phyloP scores from a whole-genome alignment of 495 filamentous ascomycete genomes.

The Parachaetomium inaequale region DNA sequence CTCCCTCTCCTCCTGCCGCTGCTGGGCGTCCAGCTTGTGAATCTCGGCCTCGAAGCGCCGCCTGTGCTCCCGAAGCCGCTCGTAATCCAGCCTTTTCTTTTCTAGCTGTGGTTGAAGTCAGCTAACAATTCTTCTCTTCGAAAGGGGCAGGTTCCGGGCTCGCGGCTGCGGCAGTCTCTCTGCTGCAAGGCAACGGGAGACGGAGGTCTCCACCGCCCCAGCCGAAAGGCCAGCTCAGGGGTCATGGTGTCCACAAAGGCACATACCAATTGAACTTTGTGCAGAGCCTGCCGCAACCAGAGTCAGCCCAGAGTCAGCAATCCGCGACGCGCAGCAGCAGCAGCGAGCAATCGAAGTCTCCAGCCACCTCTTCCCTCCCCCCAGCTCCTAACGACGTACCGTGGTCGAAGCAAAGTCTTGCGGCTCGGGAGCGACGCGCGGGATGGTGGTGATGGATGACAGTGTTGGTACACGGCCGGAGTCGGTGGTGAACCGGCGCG shows the following conservation, averaged over 20 bases:
- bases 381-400: conserved; percentile 31
- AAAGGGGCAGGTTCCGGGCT: neutral
- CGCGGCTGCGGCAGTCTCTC: neutral
- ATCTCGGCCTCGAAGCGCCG: conserved; percentile 83
- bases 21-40: conserved; percentile 76
- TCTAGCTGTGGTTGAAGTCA: conserved; percentile 62
- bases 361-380: neutral
- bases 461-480: conserved; percentile 80
- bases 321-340: neutral
- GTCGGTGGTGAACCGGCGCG: conserved; percentile 92
- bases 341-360: neutral
- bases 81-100: conserved; percentile 85
- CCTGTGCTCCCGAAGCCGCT: conserved; percentile 79
- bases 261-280: conserved; percentile 60
- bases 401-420: conserved; percentile 43
- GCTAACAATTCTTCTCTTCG: conserved; percentile 12
- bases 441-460: conserved; percentile 58
- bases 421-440: conserved; percentile 37
- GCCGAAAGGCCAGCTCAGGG: neutral
- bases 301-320: conserved; percentile 7
- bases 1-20: conserved; percentile 74
- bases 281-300: conserved; percentile 41
- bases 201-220: neutral
- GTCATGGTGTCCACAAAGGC: neutral
- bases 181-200: neutral